A percentile compares a stretch with the other conserved stretches of the same genome.
phyloP scores from a whole-genome alignment of 805 yeast species.

The Suhomyces sp. region DNA sequence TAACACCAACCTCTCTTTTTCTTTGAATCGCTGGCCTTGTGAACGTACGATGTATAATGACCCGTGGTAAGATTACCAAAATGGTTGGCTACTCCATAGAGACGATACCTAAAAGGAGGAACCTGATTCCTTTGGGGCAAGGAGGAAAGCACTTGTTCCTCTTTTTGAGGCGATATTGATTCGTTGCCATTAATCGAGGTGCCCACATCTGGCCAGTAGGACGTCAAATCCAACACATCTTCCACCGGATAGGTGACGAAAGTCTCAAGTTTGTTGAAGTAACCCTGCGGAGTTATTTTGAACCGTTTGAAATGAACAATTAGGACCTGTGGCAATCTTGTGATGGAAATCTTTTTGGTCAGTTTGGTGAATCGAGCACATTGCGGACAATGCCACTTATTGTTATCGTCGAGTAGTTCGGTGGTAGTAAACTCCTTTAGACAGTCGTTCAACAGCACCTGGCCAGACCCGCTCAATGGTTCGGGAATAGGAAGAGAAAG shows the following conservation, averaged over 20 bases:
- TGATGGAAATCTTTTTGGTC: conserved; percentile 65
- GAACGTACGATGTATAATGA: conserved; percentile 80
- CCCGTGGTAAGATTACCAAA: conserved; percentile 81
- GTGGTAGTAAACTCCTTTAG: conserved; percentile 72
- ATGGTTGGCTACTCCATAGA: conserved; percentile 83
- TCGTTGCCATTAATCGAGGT: conserved; percentile 17
- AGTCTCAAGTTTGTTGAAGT: conserved; percentile 57
- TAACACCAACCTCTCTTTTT: conserved; percentile 65
- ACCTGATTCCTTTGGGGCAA: conserved; percentile 68
- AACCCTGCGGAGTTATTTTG: conserved; percentile 45
- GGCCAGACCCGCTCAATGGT: conserved; percentile 21
- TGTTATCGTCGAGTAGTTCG: conserved; percentile 71
- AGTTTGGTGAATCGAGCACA: conserved; percentile 66
- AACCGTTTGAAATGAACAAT: conserved; percentile 87
- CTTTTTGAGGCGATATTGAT: conserved; percentile 37
- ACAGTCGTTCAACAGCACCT: conserved; percentile 54
- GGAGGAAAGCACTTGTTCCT: conserved; percentile 42
- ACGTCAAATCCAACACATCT: conserved; percentile 55
- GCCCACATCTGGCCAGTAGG: conserved; percentile 65
- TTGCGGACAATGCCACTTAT: conserved; percentile 80
- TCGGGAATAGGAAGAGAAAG: conserved; percentile 77
- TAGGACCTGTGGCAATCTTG: conserved; percentile 73
- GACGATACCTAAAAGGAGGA: conserved; percentile 74
- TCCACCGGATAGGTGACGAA: conserved; percentile 66
- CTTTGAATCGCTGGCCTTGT: conserved; percentile 48